These are phyloP conservation scores for Paxillus ammoniavirescens DNA, from an alignment of 768 basidiomycete genomes.

Conservation along the genomic window DNA sequence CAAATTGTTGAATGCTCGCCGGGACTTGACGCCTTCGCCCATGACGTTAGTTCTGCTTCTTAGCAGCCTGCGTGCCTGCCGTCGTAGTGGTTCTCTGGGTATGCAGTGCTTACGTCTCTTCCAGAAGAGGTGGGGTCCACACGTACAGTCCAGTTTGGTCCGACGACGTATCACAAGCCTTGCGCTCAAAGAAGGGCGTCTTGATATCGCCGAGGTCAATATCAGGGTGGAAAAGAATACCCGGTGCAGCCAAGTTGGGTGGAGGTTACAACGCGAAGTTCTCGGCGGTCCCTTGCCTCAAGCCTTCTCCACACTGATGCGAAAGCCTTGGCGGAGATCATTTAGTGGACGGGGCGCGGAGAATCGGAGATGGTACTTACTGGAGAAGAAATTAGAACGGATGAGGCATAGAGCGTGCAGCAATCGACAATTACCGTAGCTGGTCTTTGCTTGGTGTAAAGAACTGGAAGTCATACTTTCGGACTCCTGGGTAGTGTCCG, in stretches of 20 bases:
- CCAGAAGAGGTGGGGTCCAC: slow-evolving; percentile 52
- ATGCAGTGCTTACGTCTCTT: slow-evolving; percentile 44
- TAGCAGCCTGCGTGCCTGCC: slow-evolving; percentile 45
- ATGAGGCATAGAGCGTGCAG: slow-evolving; percentile 1
- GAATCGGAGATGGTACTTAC: slow-evolving; percentile 27
- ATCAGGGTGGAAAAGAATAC: slow-evolving; percentile 14
- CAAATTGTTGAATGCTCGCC: slow-evolving; percentile 45
- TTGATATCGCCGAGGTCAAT: slow-evolving; percentile 42
- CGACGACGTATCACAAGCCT: slow-evolving; percentile 55
- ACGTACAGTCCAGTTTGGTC: slow-evolving; percentile 55
- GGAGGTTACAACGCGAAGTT: slow-evolving; percentile 10
- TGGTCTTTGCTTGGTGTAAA: neutral
- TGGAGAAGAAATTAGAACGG: slow-evolving; percentile 23
- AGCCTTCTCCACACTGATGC: slow-evolving; percentile 7
- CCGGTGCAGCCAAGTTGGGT: slow-evolving; percentile 7
- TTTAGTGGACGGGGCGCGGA: slow-evolving; percentile 29
- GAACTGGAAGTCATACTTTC: neutral
- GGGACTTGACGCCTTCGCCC: slow-evolving; percentile 52
- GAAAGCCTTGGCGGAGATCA: slow-evolving; percentile 20
- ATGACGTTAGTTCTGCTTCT: slow-evolving; percentile 61
- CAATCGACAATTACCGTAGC: neutral
- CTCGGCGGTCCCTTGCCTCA: slow-evolving; percentile 7
- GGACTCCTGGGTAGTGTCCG: too few relatives aligned
- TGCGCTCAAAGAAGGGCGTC: slow-evolving; percentile 64
- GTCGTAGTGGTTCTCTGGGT: slow-evolving; percentile 56